A percentile compares a stretch with the other conserved stretches of the same genome.
Evolutionary conservation across 1,139 yeast species (phyloP).

Genomic region (Taphrina populina): DNA sequence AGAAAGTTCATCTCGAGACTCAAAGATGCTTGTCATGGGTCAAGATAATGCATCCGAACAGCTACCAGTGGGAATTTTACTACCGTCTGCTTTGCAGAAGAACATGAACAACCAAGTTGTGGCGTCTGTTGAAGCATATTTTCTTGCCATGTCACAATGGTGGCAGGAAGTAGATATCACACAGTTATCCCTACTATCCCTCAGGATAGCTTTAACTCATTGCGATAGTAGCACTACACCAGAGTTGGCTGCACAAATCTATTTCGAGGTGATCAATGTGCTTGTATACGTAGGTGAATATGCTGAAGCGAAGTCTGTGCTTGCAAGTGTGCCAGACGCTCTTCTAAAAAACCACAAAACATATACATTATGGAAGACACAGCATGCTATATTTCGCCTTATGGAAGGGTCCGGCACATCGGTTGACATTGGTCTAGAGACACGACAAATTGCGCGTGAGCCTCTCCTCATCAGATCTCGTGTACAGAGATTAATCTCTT

Average conservation of each 20-base stretch:
- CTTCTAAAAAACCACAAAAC: not conserved
- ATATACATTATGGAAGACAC: conserved; percentile 1
- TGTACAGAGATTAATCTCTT: conserved; percentile 3
- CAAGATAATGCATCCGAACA: too few species aligned
- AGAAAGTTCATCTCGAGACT: conserved; percentile 58
- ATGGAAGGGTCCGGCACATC: not conserved
- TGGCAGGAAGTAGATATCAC: not conserved
- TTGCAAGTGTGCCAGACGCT: not conserved
- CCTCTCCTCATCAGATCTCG: conserved; percentile 12
- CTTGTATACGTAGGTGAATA: too few species aligned
- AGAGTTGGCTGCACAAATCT: too few species aligned
- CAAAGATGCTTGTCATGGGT: too few species aligned
- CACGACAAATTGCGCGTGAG: conserved; percentile 9
- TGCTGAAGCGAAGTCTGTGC: conserved; percentile 5
- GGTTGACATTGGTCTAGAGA: conserved; percentile 10
- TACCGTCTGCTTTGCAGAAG: too few species aligned
- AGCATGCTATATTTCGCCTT: conserved; percentile 9
- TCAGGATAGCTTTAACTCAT: too few species aligned
- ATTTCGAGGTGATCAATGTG: too few species aligned
- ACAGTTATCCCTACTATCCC: not conserved
- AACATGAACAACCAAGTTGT: too few species aligned
- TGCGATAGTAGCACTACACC: too few species aligned
- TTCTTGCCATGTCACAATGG: too few species aligned
- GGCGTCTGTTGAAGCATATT: too few species aligned
- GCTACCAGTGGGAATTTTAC: too few species aligned